Evolutionary conservation across 495 filamentous ascomycete species (phyloP).

Genomic region (Annulohypoxylon maeteangense): DNA sequence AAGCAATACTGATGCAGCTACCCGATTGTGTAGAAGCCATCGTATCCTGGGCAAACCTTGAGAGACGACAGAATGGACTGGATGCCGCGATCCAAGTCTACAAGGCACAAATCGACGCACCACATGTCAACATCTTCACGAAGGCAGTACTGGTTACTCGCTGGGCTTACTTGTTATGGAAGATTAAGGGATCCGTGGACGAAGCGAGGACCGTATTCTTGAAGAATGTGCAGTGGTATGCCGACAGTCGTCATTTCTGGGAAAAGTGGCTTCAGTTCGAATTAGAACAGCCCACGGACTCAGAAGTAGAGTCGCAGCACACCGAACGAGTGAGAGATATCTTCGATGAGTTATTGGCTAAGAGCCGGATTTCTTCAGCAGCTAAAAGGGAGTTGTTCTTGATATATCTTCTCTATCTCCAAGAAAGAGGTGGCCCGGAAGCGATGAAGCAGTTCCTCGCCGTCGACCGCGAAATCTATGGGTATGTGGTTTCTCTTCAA

Average conservation of each 20-base stretch:
- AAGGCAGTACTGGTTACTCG: constrained; percentile 89
- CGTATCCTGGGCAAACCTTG: constrained; percentile 85
- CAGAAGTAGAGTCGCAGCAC: constrained; percentile 70
- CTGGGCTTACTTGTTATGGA: constrained; percentile 92
- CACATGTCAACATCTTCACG: constrained; percentile 76
- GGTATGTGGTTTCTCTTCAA: constrained; percentile 60
- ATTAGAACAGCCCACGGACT: constrained; percentile 82
- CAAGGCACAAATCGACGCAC: constrained; percentile 79
- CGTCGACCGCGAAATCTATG: constrained; percentile 88
- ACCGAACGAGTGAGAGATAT: constrained; percentile 82
- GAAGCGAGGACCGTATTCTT: constrained; percentile 88
- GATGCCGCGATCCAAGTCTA: constrained; percentile 89
- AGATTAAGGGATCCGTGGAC: constrained; percentile 83
- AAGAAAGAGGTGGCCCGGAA: constrained; percentile 83
- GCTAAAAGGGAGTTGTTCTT: constrained; percentile 81
- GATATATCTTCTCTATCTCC: constrained; percentile 84
- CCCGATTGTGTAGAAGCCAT: constrained; percentile 89
- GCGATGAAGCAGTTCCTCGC: constrained; percentile 86
- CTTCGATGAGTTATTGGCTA: constrained; percentile 77
- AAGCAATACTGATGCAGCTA: constrained; percentile 72
- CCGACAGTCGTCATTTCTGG: constrained; percentile 93
- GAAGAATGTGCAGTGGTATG: constrained; percentile 84
- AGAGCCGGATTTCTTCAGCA: constrained; percentile 74
- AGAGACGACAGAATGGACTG: constrained; percentile 83
- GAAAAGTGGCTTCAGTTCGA: constrained; percentile 89